Percentiles rank a stretch among this genome's conserved stretches.
Conservation (phyloP, 495 filamentous ascomycete species). For the Penicillium argentinense region DNA sequence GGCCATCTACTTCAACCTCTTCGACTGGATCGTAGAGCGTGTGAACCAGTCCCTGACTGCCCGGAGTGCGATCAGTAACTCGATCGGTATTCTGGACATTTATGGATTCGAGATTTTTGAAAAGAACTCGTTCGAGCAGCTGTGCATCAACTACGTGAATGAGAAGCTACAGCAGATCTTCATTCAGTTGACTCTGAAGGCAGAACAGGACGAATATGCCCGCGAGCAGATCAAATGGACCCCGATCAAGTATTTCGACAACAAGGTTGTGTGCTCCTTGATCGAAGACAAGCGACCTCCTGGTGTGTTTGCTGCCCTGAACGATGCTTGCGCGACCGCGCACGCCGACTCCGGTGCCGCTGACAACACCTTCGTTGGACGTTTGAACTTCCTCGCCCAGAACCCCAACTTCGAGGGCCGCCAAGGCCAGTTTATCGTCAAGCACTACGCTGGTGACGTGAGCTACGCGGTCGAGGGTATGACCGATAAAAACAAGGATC, state of each 20-base stretch:
- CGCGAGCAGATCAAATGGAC: conserved; percentile 98
- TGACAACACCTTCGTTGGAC: conserved; percentile 92
- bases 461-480: conserved; percentile 94
- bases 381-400: conserved; percentile 79
- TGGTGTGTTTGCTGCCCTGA: conserved; percentile 93
- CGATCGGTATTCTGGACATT: conserved; percentile 97
- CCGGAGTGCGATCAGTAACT: conserved; percentile 69
- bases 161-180: conserved; percentile 99
- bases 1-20: conserved; percentile 95
- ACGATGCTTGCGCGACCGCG: conserved; percentile 96
- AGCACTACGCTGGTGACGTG: conserved; percentile 98
- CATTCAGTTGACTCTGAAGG: conserved; percentile 94
- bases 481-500: conserved; percentile 99
- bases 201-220: conserved; percentile 97
- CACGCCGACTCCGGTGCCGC: conserved; percentile 93
- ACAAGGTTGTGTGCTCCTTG: conserved; percentile 97
- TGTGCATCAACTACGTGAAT: conserved; percentile 99
- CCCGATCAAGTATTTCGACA: conserved; percentile 99
- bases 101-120: conserved; percentile 99
- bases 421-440: conserved; percentile 96
- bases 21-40: conserved; percentile 97
- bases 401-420: conserved; percentile 91
- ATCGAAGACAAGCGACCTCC: conserved; percentile 92
- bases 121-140: conserved; percentile 97
- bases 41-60: conserved; percentile 89